Conservation (phyloP, 352 stramenopile species). For the Pythium myriotylum region DNA sequence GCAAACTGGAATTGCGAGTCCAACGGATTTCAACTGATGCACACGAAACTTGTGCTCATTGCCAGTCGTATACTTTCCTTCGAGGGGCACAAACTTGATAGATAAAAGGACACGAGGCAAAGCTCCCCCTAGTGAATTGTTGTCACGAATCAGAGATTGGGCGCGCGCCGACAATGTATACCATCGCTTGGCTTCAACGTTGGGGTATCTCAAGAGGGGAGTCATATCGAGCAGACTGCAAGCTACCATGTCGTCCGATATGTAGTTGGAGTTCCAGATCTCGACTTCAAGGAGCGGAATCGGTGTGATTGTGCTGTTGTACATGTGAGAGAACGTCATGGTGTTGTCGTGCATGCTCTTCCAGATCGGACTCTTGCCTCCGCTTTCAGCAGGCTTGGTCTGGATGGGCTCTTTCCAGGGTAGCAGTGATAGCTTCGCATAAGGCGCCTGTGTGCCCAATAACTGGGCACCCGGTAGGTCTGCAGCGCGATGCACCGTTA, state of each 20-base stretch:
- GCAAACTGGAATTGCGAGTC: slow-evolving; percentile 77
- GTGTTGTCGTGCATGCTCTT: slow-evolving; percentile 70
- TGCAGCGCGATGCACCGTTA: slow-evolving; percentile 74
- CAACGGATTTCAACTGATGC: slow-evolving; percentile 85
- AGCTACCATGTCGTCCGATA: slow-evolving; percentile 79
- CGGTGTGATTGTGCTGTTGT: slow-evolving; percentile 87
- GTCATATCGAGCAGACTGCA: slow-evolving; percentile 83
- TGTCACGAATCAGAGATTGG: slow-evolving; percentile 38
- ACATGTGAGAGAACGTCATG: slow-evolving; percentile 89
- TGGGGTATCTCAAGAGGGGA: slow-evolving; percentile 73
- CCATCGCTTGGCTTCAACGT: slow-evolving; percentile 73
- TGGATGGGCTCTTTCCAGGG: slow-evolving; percentile 87
- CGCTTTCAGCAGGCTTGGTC: slow-evolving; percentile 75
- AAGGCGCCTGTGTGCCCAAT: slow-evolving; percentile 66
- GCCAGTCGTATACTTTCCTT: slow-evolving; percentile 54
- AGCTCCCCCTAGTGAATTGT: slow-evolving; percentile 32
- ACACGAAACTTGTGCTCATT: slow-evolving; percentile 88
- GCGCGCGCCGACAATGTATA: slow-evolving; percentile 76
- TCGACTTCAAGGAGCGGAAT: slow-evolving; percentile 84
- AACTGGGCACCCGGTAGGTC: slow-evolving; percentile 69
- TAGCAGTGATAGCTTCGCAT: slow-evolving; percentile 73
- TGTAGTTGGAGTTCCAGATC: slow-evolving; percentile 86
- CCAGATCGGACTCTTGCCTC: slow-evolving; percentile 77
- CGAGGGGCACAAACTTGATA: slow-evolving; percentile 77
- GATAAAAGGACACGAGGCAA: slow-evolving; percentile 70